phyloP scores from a whole-genome alignment of 2,329 filamentous ascomycete species.

The Hymenoscyphus fraxineus region DNA sequence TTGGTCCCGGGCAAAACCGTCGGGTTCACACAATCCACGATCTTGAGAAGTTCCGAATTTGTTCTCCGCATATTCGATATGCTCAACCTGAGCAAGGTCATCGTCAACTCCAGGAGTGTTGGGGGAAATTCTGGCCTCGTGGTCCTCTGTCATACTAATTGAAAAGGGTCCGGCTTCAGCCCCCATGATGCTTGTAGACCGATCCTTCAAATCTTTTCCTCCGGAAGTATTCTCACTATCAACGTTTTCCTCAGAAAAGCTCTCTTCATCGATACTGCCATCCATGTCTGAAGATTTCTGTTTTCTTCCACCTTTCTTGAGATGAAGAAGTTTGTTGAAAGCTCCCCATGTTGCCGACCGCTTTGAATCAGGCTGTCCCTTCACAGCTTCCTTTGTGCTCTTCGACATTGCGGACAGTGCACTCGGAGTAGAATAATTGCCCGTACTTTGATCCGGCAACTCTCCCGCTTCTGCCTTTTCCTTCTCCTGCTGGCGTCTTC shows the following conservation, averaged over 20 bases:
- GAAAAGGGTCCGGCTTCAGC: neutral
- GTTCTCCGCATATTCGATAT: neutral
- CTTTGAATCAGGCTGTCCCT: neutral
- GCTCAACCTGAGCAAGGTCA: neutral
- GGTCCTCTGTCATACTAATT: neutral
- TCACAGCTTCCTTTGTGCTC: neutral
- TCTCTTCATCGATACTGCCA: neutral
- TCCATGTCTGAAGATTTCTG: neutral
- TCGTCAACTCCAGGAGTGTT: neutral
- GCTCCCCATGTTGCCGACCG: neutral
- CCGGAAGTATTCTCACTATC: neutral
- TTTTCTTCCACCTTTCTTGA: neutral
- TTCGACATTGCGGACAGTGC: neutral
- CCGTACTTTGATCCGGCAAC: neutral
- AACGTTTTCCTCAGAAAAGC: neutral
- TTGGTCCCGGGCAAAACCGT: neutral
- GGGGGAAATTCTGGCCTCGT: neutral
- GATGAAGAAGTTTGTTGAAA: neutral
- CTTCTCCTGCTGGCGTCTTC: conserved; percentile 1
- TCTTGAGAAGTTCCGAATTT: neutral
- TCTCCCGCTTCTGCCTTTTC: neutral
- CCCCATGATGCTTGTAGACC: neutral
- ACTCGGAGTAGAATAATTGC: neutral
- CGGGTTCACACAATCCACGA: neutral
- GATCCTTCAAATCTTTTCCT: neutral